Evolutionary conservation across 2,329 filamentous ascomycete species (phyloP).

Genomic region (Sodiomyces alkalinus): DNA sequence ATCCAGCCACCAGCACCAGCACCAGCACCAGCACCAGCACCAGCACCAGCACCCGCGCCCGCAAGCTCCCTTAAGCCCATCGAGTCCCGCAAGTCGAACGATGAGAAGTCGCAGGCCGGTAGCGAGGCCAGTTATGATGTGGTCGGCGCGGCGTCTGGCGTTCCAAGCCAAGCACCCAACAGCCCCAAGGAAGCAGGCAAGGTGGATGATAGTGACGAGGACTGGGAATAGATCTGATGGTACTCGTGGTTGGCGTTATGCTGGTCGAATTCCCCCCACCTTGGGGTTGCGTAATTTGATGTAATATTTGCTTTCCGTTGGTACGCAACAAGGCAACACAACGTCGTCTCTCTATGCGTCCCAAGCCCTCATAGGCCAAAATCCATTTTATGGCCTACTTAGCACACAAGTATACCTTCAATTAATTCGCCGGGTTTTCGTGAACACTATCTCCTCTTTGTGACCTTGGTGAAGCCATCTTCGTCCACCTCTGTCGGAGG

Average conservation of each 20-base stretch:
- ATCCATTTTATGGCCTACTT: too few species aligned
- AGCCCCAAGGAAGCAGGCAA: conserved; percentile 44
- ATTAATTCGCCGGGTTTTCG: too few species aligned
- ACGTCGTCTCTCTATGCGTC: too few species aligned
- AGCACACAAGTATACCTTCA: too few species aligned
- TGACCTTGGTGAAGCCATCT: conserved; percentile 67
- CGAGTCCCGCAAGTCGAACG: conserved; percentile 61
- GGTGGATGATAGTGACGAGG: conserved; percentile 52
- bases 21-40: background rate
- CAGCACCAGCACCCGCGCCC: conserved; percentile 9
- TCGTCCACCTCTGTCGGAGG: conserved; percentile 59
- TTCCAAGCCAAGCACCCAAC: conserved; percentile 61
- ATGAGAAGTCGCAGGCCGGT: conserved; percentile 79
- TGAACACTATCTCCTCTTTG: conserved; percentile 48
- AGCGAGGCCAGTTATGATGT: conserved; percentile 96
- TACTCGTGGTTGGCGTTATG: too few species aligned
- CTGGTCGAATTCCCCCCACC: too few species aligned
- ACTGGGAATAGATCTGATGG: conserved; percentile 73
- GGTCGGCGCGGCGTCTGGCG: conserved; percentile 62
- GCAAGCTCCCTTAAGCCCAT: conserved; percentile 40
- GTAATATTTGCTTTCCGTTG: too few species aligned
- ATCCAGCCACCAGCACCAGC: conserved; percentile 32
- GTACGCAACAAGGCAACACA: too few species aligned
- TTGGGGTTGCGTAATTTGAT: too few species aligned
- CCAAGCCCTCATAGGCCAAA: too few species aligned